Percentiles rank a stretch among this genome's conserved stretches.
phyloP scores from a whole-genome alignment of 2,329 filamentous ascomycete genomes.

The Aureobasidium sp. region DNA sequence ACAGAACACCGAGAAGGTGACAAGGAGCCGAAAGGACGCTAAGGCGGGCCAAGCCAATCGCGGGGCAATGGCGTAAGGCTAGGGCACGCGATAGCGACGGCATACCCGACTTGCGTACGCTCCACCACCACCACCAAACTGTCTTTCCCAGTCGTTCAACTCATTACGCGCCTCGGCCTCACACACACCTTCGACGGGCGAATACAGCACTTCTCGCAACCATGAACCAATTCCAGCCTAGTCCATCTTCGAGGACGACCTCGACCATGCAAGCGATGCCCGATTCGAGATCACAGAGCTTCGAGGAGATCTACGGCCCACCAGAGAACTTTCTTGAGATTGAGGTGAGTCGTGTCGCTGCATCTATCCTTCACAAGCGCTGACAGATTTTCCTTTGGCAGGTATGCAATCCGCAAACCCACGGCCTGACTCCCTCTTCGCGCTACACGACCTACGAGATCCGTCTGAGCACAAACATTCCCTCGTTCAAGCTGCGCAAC shows the following conservation, averaged over 20 bases:
- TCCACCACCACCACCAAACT: background rate
- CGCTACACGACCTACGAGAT: constrained; percentile 99
- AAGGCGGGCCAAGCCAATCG: background rate
- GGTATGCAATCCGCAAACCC: constrained; percentile 89
- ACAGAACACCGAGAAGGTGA: background rate
- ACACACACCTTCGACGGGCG: background rate
- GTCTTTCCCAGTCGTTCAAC: background rate
- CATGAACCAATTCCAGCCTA: constrained; percentile 7
- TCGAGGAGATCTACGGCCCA: constrained; percentile 97
- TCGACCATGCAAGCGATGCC: constrained; percentile 53
- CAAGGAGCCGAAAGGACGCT: background rate
- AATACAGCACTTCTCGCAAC: background rate
- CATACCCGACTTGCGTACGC: background rate
- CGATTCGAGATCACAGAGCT: constrained; percentile 76
- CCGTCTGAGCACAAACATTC: constrained; percentile 95
- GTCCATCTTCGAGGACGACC: background rate
- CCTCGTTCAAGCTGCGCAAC: constrained; percentile 86
- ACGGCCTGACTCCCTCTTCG: constrained; percentile 62
- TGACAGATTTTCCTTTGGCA: constrained; percentile 27
- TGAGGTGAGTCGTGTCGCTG: constrained; percentile 52
- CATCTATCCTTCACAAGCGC: background rate
- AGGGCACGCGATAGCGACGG: constrained; percentile 1
- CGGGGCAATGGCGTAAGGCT: background rate
- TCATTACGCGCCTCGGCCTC: background rate
- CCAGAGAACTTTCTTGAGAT: constrained; percentile 99